Evolutionary conservation across 345 rosid genomes (phyloP).

Genomic region (Salix exigua): DNA sequence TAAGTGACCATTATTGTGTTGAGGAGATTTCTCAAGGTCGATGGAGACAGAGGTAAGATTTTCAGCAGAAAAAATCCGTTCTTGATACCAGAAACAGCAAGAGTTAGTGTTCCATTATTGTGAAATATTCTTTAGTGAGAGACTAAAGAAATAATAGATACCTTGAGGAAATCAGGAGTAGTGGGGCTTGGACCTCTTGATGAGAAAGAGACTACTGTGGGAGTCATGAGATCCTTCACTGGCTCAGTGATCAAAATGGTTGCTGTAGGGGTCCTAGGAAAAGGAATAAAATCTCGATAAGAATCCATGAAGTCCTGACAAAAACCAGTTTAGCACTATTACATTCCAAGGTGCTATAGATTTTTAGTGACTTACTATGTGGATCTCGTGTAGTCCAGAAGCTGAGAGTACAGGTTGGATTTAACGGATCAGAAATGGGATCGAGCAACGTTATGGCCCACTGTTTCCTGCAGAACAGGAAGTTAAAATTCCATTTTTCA

Average conservation of each 20-base stretch:
- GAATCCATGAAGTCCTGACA: background rate
- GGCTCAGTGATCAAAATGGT: conserved; percentile 8
- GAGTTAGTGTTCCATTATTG: background rate
- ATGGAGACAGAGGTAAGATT: too few species aligned
- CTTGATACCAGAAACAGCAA: too few species aligned
- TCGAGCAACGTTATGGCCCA: conserved; percentile 12
- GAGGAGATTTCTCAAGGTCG: too few species aligned
- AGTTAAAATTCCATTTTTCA: conserved; percentile 24
- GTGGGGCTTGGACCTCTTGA: conserved; percentile 10
- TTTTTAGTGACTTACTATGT: background rate
- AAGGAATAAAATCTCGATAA: background rate
- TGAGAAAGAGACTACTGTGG: conserved; percentile 12
- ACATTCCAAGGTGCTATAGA: background rate
- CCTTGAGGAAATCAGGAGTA: conserved; percentile 19
- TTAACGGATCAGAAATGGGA: background rate
- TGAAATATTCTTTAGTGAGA: too few species aligned
- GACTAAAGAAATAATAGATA: background rate
- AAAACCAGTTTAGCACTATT: background rate
- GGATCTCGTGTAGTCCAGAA: conserved; percentile 2
- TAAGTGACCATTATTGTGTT: too few species aligned
- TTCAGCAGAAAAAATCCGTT: background rate
- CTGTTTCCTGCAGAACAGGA: conserved; percentile 29
- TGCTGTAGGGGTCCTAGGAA: conserved; percentile 15
- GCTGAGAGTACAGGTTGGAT: background rate
- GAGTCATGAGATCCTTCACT: conserved; percentile 13